phyloP scores from a whole-genome alignment of 805 yeast genomes.

The Teunomyces tritomae region DNA sequence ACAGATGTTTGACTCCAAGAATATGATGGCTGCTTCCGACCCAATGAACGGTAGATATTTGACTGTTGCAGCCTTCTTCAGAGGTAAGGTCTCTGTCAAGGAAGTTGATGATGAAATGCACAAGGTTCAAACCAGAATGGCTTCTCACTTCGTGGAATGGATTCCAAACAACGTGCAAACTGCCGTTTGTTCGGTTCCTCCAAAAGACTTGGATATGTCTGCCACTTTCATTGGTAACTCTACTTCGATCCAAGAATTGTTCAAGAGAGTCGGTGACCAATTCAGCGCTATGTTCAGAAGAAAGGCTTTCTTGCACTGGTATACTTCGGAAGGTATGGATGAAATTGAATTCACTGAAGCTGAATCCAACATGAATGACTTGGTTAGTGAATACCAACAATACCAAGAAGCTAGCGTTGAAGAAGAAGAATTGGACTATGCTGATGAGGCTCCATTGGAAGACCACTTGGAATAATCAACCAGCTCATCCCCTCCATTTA shows the following conservation, averaged over 20 bases:
- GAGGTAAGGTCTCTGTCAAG: conserved; percentile 89
- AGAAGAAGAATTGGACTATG: conserved; percentile 73
- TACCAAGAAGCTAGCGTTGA: conserved; percentile 81
- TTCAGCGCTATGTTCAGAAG: conserved; percentile 90
- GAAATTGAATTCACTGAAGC: conserved; percentile 93
- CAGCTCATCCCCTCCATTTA: conserved; percentile 3
- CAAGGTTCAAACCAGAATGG: conserved; percentile 76
- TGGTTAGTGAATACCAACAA: conserved; percentile 86
- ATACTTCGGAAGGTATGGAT: conserved; percentile 94
- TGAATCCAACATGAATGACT: conserved; percentile 84
- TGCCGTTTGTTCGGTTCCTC: conserved; percentile 89
- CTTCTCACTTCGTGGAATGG: conserved; percentile 90
- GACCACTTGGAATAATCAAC: conserved; percentile 43
- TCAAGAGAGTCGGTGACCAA: conserved; percentile 85
- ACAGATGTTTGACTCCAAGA: conserved; percentile 88
- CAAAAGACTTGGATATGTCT: conserved; percentile 79
- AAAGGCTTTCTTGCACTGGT: conserved; percentile 96
- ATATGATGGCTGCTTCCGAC: conserved; percentile 95
- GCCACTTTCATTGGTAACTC: conserved; percentile 94
- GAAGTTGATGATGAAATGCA: conserved; percentile 94
- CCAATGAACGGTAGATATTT: conserved; percentile 88
- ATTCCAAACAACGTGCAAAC: conserved; percentile 94
- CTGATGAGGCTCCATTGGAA: conserved; percentile 60
- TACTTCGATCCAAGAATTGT: conserved; percentile 87
- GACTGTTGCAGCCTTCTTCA: conserved; percentile 90